Evolutionary conservation across 108 stramenopile genomes (phyloP), one percentile per base, ranked within the genome.

Genomic region (Stephanodiscus triporus): DNA sequence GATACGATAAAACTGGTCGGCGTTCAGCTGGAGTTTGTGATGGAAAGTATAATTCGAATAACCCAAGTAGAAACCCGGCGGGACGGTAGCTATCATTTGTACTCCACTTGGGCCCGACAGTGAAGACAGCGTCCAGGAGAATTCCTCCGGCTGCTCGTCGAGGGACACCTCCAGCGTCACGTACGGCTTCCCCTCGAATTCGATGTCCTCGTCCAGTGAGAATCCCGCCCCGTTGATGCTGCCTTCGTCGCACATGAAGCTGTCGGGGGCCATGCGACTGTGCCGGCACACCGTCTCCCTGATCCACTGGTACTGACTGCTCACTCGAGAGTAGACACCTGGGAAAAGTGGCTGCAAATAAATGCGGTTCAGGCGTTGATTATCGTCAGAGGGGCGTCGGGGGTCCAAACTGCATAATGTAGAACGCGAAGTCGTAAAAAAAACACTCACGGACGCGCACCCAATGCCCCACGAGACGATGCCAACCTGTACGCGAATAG

Each of bases 231-330:
- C 59, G 13, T 54, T 43, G 47, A 29, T 66, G n/a, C 26, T 70
- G 13, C n/a, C 29, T 30, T 48, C 62, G n/a, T 68, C 40, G 51
- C 77, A 77, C 42, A 42, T 51, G 43, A 78, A 77, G 30, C 49
- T 73, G 37, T 61, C 66, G 17, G 81, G 77, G 19, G 81, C 64
- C 6, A 17, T n/a, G 14, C 19, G 20, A 53, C 81, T 82, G 40
- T 79, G 72, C 9, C 64, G 45, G 47, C 89, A 88, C 4, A 88
- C 84, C 8, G 47, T 73, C 37, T 85, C 74, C 24, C 69, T 66
- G 16, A 90, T 90, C 89, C 89, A 90, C 9, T 85, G 79, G 51
- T 81, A 85, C 63, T 79, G 71, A 62, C 77, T 70, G 48, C 84
- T 85, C 14, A 88, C 63, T 10, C 87, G 78, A 42, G 86, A 50